Percentiles rank a stretch among this genome's conserved stretches.
Conservation (phyloP, 805 yeast species). For the Wickerhamiella kurtzmanii region DNA sequence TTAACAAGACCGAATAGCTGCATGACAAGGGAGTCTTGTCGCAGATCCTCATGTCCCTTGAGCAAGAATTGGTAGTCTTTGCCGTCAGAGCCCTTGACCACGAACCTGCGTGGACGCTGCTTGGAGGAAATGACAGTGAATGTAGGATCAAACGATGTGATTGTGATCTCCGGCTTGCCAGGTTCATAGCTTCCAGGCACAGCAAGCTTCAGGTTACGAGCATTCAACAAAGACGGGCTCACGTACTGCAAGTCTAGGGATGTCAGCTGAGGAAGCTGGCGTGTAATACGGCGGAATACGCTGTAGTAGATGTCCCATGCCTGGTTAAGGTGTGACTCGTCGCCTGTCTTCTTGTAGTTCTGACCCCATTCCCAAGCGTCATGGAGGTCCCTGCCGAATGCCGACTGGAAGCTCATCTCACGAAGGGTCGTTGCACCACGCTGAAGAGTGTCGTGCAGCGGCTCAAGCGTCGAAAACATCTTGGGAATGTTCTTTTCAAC, state of each 20-base stretch:
- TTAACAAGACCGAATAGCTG: constrained; percentile 93
- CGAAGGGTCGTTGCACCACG: constrained; percentile 81
- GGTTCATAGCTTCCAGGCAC: constrained; percentile 90
- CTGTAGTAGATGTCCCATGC: constrained; percentile 96
- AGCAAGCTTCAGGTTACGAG: constrained; percentile 69
- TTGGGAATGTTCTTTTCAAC: constrained; percentile 91
- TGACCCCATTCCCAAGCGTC: constrained; percentile 92
- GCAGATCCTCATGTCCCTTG: constrained; percentile 95
- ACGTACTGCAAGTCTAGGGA: constrained; percentile 84
- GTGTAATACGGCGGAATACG: constrained; percentile 79
- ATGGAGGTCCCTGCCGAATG: constrained; percentile 82
- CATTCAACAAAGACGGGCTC: constrained; percentile 75
- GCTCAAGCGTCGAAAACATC: constrained; percentile 84
- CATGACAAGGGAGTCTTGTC: constrained; percentile 97
- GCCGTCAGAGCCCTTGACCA: constrained; percentile 81
- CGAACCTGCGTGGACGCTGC: constrained; percentile 83
- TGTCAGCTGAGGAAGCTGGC: constrained; percentile 77
- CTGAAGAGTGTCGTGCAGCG: constrained; percentile 71
- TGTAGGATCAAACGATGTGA: constrained; percentile 64
- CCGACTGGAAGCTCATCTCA: constrained; percentile 82
- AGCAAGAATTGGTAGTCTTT: constrained; percentile 68
- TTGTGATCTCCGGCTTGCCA: constrained; percentile 62
- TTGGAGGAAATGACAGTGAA: constrained; percentile 83
- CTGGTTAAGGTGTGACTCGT: constrained; percentile 77
- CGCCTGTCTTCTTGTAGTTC: constrained; percentile 73